Evolutionary conservation across 2,329 filamentous ascomycete genomes (phyloP), one percentile per base, ranked within the genome.

Genomic region (Triangularia verruculosa): DNA sequence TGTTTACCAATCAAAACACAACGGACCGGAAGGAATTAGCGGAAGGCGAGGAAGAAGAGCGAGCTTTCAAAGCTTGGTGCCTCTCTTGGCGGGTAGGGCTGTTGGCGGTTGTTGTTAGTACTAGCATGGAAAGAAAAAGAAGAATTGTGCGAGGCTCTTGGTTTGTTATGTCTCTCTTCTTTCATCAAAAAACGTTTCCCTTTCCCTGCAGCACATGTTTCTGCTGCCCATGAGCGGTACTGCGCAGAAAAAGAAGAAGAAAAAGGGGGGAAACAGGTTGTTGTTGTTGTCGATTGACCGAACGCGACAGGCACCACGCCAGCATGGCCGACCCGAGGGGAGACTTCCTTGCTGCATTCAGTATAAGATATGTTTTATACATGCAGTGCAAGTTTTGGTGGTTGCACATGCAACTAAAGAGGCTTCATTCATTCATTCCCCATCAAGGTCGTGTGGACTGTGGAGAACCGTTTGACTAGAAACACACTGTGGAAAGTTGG

Each of bases 301-400:
- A 43, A 58, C 56, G 56, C 56, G 56, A 58, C 32, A 58, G 56
- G 56, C 32, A 22, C 56, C 56, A 39, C 56, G 30, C 39, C 39
- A 47, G n/a, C 39, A 47, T 47, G n/a, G 39, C 39, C 39, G 34
- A 39, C 39, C n/a, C 39, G 39, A 39, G 34, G 15, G 34, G 34
- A n/a, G 34, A 13, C 34, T 39, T 39, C 34, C 34, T 39, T 47
- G 39, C 39, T 47, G 39, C 39, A 47, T 47, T 47, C 39, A 47
- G 39, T 47, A 43, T 47, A 20, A 47, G 20, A 34, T 15, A 9
- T 34, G 13, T 9, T 43, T 43, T 17, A 43, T 43, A 17, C 34
- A 43, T 34, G 32, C 32, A 34, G 32, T 34, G 32, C 32, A 1
- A 34, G 15, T n/a, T n/a, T n/a, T n/a, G n/a, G n/a, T n/a, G n/a